phyloP scores from a whole-genome alignment of 345 rosid species.

The Triadica sebifera region DNA sequence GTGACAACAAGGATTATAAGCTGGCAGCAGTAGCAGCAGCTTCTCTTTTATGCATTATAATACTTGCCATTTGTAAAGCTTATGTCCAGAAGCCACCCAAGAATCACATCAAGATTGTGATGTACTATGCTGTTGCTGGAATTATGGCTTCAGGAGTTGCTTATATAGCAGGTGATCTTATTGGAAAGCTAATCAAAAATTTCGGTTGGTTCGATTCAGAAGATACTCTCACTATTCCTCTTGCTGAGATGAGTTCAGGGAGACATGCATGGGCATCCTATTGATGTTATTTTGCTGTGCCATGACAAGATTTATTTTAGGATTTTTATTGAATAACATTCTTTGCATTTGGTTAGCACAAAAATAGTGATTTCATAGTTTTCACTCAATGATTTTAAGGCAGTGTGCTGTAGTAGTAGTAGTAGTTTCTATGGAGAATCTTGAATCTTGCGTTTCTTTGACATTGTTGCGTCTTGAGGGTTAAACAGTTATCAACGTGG shows the following conservation, averaged over 20 bases:
- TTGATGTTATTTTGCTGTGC: not conserved
- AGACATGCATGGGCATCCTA: conserved; percentile 9
- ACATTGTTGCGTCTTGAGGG: too few species aligned
- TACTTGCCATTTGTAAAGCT: conserved; percentile 26
- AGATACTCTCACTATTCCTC: not conserved
- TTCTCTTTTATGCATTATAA: conserved; percentile 18
- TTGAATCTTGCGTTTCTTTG: too few species aligned
- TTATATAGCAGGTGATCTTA: conserved; percentile 1
- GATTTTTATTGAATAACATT: not conserved
- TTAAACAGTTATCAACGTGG: too few species aligned
- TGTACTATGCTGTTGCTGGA: not conserved
- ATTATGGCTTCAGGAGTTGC: conserved; percentile 13
- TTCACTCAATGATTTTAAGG: not conserved
- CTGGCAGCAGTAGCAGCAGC: conserved; percentile 15
- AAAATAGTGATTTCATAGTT: not conserved
- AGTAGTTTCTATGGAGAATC: too few species aligned
- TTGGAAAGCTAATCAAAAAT: conserved; percentile 8
- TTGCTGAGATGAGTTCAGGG: conserved; percentile 2
- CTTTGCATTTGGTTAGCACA: not conserved
- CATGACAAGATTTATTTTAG: not conserved
- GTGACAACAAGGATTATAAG: conserved; percentile 13
- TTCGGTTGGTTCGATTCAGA: conserved; percentile 10
- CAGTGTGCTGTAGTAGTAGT: too few species aligned
- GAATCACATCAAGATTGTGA: not conserved
- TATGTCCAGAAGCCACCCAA: conserved; percentile 4